These are phyloP conservation scores for Carex kokanica DNA, from an alignment of 176 grass and related monocot genomes.

Conservation along the genomic window DNA sequence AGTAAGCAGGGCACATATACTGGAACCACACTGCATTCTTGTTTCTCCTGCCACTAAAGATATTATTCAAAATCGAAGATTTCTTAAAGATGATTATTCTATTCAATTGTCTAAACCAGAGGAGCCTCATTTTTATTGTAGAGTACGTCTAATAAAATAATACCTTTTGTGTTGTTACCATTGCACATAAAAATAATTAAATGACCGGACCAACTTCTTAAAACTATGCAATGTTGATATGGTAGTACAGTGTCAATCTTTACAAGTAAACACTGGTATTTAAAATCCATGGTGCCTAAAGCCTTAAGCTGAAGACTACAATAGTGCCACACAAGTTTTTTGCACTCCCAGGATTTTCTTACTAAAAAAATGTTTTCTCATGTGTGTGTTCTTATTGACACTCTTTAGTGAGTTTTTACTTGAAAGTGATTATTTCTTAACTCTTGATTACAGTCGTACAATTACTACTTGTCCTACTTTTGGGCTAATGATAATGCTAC, in stretches of 20 bases:
- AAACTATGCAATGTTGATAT: background rate
- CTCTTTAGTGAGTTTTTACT: background rate
- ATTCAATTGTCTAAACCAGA: constrained; percentile 11
- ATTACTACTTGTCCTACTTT: constrained; percentile 39
- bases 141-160: constrained; percentile 27
- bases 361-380: background rate
- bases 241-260: too few relatives aligned
- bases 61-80: background rate
- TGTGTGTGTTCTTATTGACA: background rate
- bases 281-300: background rate
- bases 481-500: constrained; percentile 41
- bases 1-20: background rate
- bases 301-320: background rate
- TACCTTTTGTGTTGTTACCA: background rate
- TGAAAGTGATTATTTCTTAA: background rate
- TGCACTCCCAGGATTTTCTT: background rate
- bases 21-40: constrained; percentile 26
- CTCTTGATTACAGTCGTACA: constrained; percentile 36
- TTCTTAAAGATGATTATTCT: constrained; percentile 16
- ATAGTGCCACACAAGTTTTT: background rate
- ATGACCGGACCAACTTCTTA: background rate
- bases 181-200: background rate
- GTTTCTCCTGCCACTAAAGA: constrained; percentile 13
- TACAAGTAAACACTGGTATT: background rate
- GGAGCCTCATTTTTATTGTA: constrained; percentile 29